Conservation (phyloP, 2,329 filamentous ascomycete genomes). For the Penicillium vulpinum region DNA sequence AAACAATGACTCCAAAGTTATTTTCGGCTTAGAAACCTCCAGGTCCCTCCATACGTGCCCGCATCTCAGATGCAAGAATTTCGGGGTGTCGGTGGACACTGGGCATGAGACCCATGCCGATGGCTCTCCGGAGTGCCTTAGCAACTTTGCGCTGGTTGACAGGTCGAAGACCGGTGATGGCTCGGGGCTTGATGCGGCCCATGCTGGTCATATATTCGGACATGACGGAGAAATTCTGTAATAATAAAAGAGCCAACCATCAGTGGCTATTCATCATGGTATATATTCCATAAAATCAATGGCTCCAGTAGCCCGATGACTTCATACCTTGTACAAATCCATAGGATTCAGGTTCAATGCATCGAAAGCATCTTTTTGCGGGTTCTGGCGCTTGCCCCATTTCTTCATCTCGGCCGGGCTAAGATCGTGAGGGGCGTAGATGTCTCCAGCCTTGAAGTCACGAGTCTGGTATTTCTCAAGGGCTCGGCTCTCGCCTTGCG, state of each 20-base stretch:
- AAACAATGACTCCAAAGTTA: constrained; percentile 10
- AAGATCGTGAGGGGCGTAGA: constrained; percentile 89
- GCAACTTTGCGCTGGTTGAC: constrained; percentile 92
- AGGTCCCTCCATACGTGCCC: constrained; percentile 28
- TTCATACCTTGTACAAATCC: constrained; percentile 78
- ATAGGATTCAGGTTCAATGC: constrained; percentile 75
- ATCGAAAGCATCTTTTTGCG: constrained; percentile 73
- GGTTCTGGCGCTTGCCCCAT: constrained; percentile 63
- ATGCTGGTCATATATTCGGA: constrained; percentile 82
- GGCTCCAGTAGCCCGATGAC: background rate
- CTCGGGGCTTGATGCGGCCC: constrained; percentile 79
- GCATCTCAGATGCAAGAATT: constrained; percentile 56
- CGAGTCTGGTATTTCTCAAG: constrained; percentile 55
- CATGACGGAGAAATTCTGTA: constrained; percentile 87
- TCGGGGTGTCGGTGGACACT: constrained; percentile 88
- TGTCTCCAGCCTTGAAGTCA: constrained; percentile 73
- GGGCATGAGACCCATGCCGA: constrained; percentile 89
- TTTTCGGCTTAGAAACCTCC: constrained; percentile 9
- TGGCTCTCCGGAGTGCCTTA: constrained; percentile 84
- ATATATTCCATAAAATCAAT: background rate
- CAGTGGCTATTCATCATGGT: constrained; percentile 4
- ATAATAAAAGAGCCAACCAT: background rate
- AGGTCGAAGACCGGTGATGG: constrained; percentile 74
- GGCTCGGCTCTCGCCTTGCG: constrained; percentile 38
- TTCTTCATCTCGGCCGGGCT: constrained; percentile 75